Percentiles rank a stretch among this genome's conserved stretches.
phyloP scores from a whole-genome alignment of 306 rosid species.

The Casuarina glauca region DNA sequence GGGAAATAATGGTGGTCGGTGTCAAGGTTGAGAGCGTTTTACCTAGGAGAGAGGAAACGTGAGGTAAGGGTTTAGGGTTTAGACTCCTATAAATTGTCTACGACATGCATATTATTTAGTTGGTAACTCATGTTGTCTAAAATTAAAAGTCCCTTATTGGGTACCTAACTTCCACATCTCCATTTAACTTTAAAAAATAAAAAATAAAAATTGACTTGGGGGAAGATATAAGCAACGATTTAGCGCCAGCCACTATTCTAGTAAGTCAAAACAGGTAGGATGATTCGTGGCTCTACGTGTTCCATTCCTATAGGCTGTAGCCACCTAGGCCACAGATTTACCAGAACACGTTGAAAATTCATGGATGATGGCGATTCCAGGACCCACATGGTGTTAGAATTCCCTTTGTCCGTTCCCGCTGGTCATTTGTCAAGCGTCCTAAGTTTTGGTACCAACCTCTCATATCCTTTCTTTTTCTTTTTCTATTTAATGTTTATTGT shows the following conservation, averaged over 20 bases:
- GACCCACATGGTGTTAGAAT: conserved; percentile 7
- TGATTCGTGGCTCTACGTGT: not conserved
- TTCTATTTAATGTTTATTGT: not conserved
- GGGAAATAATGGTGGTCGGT: too few relatives aligned
- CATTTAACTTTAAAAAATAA: too few relatives aligned
- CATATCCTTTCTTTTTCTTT: not conserved
- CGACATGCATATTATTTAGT: too few relatives aligned
- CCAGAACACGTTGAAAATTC: not conserved
- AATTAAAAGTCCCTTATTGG: too few relatives aligned
- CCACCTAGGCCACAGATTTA: not conserved
- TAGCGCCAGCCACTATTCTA: too few relatives aligned
- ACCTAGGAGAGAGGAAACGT: not conserved
- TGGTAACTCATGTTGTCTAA: too few relatives aligned
- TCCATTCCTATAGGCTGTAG: not conserved
- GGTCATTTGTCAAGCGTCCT: not conserved
- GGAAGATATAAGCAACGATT: too few relatives aligned
- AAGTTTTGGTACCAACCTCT: not conserved
- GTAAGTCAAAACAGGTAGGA: not conserved
- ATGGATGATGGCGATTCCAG: not conserved
- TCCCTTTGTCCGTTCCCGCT: not conserved
- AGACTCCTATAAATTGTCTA: too few relatives aligned
- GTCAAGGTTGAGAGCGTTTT: not conserved
- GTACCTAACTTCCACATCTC: too few relatives aligned
- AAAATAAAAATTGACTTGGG: too few relatives aligned
- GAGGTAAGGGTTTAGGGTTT: too few relatives aligned